These are phyloP conservation scores for Petunia hybrid DNA, from an alignment of 305 asterid species.

Conservation along the genomic window DNA sequence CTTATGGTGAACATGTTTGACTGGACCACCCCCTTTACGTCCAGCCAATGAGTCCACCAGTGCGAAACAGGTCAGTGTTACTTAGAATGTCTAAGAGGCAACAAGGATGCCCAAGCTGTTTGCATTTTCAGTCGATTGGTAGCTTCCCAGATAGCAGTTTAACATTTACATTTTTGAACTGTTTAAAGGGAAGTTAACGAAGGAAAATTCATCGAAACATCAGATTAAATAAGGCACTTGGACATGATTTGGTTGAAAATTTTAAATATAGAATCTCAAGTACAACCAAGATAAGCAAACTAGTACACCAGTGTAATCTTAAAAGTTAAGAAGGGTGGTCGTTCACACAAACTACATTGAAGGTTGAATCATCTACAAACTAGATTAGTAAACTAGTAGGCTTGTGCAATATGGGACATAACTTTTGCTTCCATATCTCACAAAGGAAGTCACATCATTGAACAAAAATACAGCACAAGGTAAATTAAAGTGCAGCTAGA, in stretches of 20 bases:
- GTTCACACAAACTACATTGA: not conserved
- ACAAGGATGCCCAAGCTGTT: constrained; percentile 72
- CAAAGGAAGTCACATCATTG: not conserved
- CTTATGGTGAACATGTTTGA: constrained; percentile 78
- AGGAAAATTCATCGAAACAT: not conserved
- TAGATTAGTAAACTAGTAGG: not conserved
- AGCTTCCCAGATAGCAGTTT: constrained; percentile 48
- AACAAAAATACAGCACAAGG: not conserved
- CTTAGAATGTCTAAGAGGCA: constrained; percentile 77
- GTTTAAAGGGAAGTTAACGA: not conserved
- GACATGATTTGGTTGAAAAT: too few relatives aligned
- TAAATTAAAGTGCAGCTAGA: not conserved
- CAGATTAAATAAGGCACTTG: not conserved
- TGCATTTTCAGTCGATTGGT: constrained; percentile 84
- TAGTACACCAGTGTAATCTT: not conserved
- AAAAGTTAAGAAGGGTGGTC: not conserved
- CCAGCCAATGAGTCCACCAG: constrained; percentile 88
- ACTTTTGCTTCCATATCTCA: not conserved
- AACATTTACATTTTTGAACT: not conserved
- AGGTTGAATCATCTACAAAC: not conserved
- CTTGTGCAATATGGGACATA: not conserved
- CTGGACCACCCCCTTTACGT: constrained; percentile 83
- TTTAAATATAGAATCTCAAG: too few relatives aligned
- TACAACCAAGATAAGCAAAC: too few relatives aligned
- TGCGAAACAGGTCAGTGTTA: constrained; percentile 63